Base-by-base conservation (phyloP, 768 basidiomycete species). In the Megacollybia marginata region DNA sequence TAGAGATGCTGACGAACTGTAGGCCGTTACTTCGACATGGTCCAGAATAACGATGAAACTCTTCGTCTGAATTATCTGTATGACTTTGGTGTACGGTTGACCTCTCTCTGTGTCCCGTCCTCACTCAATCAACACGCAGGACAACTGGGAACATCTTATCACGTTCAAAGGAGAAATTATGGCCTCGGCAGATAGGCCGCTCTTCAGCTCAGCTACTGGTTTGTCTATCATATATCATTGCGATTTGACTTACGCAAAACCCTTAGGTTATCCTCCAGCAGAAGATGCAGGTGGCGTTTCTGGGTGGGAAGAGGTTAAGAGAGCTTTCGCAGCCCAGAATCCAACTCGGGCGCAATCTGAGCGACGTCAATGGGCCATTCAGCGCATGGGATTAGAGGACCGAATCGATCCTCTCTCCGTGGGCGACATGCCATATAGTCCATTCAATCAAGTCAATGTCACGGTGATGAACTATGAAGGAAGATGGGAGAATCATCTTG, bases 21-120 rank as follows among this genome's bases (percentile, higher is more conserved):
- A 40, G 38, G 38, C 38, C 38, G 38, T 18, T 40, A 40, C 38
- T 40, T 40, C 38, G 3, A 40, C 13, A 40, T 48, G 40, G 46
- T 38, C 54, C 49, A 54, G 46, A 47, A 47, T n/a, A 20, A 47
- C 23, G 54, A 36, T 8, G 23, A 42, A 42, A 16, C 54, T 28
- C 34, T 54, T 20, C 44, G 49, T 43, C 42, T 55, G 36, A 45
- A 32, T 12, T 59, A 59, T 47, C 31, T 55, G n/a, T 58, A 60
- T 23, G 59, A 58, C 43, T 60, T 60, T 38, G 59, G 56, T 34
- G 38, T 40, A 40, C 18, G 38, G 13, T 40, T 3, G 23, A 28
- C 23, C 8, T 8, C 38, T 18, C 8, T 13, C 3, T 40, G 38
- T 8, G 3, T 40, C 13, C 38, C 8, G 13, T 40, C 18, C 38